A percentile compares a stretch with the other conserved stretches of the same genome.
Evolutionary conservation across 352 stramenopile genomes (phyloP).

Genomic region (Poterioochromonas sp.): DNA sequence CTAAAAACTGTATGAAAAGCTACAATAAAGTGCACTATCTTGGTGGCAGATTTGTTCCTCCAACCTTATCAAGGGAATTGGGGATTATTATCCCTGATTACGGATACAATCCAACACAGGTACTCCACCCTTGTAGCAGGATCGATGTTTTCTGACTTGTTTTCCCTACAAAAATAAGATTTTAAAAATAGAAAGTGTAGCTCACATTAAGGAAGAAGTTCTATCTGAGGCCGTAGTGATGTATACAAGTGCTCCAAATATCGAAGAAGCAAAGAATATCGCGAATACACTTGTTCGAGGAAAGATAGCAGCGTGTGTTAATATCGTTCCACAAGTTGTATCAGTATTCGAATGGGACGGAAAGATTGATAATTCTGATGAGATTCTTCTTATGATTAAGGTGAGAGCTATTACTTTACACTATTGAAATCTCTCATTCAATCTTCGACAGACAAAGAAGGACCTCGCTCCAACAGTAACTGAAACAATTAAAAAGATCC

Average conservation of each 20-base stretch:
- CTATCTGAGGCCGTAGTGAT: conserved; percentile 35
- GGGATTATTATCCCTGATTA: conserved; percentile 46
- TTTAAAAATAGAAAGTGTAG: too few relatives aligned
- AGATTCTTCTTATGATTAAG: conserved; percentile 40
- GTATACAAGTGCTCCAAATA: conserved; percentile 30
- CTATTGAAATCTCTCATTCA: neutral
- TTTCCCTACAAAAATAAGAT: too few relatives aligned
- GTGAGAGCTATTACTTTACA: too few relatives aligned
- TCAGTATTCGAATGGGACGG: conserved; percentile 43
- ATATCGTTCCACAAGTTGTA: conserved; percentile 36
- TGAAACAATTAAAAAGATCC: conserved; percentile 31
- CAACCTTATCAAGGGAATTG: too few relatives aligned
- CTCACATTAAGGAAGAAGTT: too few relatives aligned
- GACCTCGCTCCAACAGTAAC: neutral
- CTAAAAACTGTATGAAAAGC: conserved; percentile 78
- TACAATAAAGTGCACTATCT: conserved; percentile 88
- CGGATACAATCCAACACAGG: conserved; percentile 41
- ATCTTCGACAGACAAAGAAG: conserved; percentile 9
- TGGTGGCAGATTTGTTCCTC: conserved; percentile 72
- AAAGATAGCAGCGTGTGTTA: conserved; percentile 38
- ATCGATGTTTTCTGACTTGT: too few relatives aligned
- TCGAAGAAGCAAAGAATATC: conserved; percentile 25
- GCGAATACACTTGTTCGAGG: conserved; percentile 19
- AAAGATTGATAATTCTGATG: conserved; percentile 32
- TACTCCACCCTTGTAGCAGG: too few relatives aligned